Conservation (phyloP, 176 grass and related monocot genomes). For the Aegilops sharonensis region DNA sequence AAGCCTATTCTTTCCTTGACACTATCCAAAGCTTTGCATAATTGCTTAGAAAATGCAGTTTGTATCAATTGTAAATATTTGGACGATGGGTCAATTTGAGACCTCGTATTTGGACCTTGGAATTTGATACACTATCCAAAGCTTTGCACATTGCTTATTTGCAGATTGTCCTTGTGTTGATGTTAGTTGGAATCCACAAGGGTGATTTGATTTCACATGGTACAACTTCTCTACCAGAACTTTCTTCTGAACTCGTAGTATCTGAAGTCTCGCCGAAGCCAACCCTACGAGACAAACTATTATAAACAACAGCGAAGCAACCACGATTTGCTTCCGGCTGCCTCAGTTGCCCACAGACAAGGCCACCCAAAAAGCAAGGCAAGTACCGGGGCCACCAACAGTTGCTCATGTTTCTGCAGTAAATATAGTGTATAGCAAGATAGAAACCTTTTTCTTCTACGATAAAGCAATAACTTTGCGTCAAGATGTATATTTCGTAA, state of each 20-base stretch:
- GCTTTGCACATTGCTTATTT: no score
- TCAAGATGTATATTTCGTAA: no score
- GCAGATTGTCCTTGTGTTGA: no score
- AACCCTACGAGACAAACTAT: neutral
- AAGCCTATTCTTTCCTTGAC: neutral
- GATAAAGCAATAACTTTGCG: no score
- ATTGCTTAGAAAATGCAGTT: neutral
- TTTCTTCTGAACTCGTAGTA: no score
- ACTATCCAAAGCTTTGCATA: neutral
- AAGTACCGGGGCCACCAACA: neutral
- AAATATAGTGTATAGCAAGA: neutral
- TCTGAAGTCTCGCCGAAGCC: neutral
- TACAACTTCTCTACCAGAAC: no score
- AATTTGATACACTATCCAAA: no score
- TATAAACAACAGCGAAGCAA: neutral
- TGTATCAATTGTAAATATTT: neutral
- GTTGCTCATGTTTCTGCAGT: neutral
- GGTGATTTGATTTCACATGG: no score
- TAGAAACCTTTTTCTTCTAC: no score
- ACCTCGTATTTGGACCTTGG: no score
- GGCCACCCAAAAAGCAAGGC: neutral
- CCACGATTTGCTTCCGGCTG: neutral
- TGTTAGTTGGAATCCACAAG: no score
- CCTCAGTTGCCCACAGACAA: neutral
- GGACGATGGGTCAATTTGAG: neutral